These are phyloP conservation scores for Eucalyptus guilfoylei DNA, from an alignment of 345 rosid genomes.

Conservation along the genomic window DNA sequence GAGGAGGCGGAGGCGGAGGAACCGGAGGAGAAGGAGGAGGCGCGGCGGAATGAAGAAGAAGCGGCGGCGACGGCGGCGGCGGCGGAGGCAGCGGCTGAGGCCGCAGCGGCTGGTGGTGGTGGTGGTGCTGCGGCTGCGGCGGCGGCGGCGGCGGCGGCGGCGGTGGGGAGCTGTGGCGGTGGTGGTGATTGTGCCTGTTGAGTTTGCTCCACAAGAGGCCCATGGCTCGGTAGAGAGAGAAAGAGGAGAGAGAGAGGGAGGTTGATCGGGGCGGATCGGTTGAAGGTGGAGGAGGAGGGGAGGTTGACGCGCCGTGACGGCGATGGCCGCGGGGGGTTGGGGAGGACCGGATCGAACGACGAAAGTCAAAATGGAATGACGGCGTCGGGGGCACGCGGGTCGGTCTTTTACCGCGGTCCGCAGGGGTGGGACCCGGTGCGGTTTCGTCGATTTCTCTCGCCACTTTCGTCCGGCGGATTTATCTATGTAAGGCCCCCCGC, in stretches of 20 bases:
- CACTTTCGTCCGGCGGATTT: neutral
- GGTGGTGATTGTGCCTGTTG: neutral
- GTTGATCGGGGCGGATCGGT: neutral
- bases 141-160: neutral
- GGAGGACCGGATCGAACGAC: neutral
- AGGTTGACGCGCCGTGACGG: neutral
- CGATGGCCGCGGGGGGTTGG: neutral
- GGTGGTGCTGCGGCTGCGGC: neutral
- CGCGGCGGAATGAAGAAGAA: neutral
- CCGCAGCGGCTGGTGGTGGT: neutral
- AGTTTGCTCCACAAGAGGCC: neutral
- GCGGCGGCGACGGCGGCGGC: neutral
- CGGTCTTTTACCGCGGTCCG: neutral
- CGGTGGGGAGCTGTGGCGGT: neutral
- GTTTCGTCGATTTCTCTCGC: neutral
- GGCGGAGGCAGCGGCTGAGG: neutral
- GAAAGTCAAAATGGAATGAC: neutral
- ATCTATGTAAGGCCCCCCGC: neutral
- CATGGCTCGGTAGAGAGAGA: neutral
- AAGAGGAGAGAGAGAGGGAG: neutral
- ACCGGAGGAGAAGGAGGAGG: neutral
- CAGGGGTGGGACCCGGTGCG: neutral
- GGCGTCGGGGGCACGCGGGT: conserved; percentile 12
- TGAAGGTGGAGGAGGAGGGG: neutral
- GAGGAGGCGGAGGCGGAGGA: neutral